These are phyloP conservation scores for Gloeopeniophorella convolvens DNA, from an alignment of 768 basidiomycete genomes.

Conservation along the genomic window DNA sequence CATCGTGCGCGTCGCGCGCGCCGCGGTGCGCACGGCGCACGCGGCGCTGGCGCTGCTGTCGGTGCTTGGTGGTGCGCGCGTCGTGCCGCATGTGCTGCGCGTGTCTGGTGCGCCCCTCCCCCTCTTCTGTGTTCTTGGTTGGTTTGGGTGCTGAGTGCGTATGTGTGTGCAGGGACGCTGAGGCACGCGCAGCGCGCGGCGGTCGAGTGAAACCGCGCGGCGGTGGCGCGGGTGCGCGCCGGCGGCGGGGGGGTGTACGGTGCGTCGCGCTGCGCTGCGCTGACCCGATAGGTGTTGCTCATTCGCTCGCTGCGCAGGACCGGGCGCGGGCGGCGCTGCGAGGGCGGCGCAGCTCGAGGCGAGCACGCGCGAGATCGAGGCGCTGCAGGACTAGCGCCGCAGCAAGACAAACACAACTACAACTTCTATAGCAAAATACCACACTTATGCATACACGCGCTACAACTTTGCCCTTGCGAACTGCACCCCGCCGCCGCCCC, in stretches of 20 bases:
- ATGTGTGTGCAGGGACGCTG: constrained; percentile 60
- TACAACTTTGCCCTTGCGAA: too few relatives aligned
- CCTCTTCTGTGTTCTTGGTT: neutral
- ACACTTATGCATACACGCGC: too few relatives aligned
- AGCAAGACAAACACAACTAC: too few relatives aligned
- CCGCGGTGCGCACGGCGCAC: constrained; percentile 76
- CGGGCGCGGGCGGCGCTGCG: too few relatives aligned
- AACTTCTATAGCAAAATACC: too few relatives aligned
- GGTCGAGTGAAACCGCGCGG: constrained; percentile 63
- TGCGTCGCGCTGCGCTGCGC: neutral
- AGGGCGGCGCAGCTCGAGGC: too few relatives aligned
- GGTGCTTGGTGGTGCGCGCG: constrained; percentile 46
- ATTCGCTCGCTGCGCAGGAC: too few relatives aligned
- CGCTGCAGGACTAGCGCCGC: too few relatives aligned
- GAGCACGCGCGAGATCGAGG: too few relatives aligned
- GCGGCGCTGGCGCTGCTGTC: constrained; percentile 69
- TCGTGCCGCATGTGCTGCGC: constrained; percentile 74
- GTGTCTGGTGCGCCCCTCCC: constrained; percentile 56
- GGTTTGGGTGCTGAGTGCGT: neutral
- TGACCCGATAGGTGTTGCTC: neutral
- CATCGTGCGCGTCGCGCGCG: constrained; percentile 80
- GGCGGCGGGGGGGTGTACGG: neutral
- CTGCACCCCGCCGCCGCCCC: too few relatives aligned
- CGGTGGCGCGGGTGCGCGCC: constrained; percentile 57
- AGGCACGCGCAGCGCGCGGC: constrained; percentile 79